Conservation (phyloP, 331 rosid genomes). For the Cydonia oblonga region DNA sequence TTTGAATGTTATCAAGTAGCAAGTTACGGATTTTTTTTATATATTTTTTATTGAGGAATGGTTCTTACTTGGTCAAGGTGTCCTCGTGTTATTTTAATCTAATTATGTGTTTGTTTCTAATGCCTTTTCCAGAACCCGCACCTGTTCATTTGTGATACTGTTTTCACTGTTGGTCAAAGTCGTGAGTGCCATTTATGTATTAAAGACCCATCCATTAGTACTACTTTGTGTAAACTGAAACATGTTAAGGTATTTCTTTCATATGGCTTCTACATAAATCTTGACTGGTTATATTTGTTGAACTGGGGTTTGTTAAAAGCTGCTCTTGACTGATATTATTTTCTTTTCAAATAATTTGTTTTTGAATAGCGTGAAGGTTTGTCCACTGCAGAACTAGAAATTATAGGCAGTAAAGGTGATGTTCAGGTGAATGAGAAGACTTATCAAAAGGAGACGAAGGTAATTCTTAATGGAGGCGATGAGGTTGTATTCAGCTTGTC, state of each 20-base stretch:
- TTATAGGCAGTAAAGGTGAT: conserved; percentile 56
- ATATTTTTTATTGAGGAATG: background rate
- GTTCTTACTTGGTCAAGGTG: conserved; percentile 4
- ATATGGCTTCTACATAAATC: conserved; percentile 8
- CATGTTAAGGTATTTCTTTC: conserved; percentile 51
- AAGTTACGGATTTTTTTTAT: background rate
- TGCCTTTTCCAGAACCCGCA: conserved; percentile 71
- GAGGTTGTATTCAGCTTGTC: conserved; percentile 66
- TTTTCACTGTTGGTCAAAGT: conserved; percentile 77
- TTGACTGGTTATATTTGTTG: background rate
- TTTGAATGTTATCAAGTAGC: background rate
- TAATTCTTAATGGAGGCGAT: conserved; percentile 66
- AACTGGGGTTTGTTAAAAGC: background rate
- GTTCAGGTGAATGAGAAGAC: conserved; percentile 69
- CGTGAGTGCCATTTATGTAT: conserved; percentile 61
- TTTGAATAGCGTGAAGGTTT: conserved; percentile 52
- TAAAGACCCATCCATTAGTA: conserved; percentile 55
- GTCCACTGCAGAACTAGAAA: conserved; percentile 63
- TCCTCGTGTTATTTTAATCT: conserved; percentile 17
- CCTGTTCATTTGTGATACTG: conserved; percentile 33
- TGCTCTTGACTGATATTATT: background rate
- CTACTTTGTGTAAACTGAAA: conserved; percentile 70
- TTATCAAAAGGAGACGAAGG: conserved; percentile 32
- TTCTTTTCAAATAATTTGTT: conserved; percentile 10
- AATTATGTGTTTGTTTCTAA: conserved; percentile 17